A percentile compares a stretch with the other conserved stretches of the same genome.
These are phyloP conservation scores for Chlorella variabilis DNA, from an alignment of 163 green algal genomes.

Conservation along the genomic window DNA sequence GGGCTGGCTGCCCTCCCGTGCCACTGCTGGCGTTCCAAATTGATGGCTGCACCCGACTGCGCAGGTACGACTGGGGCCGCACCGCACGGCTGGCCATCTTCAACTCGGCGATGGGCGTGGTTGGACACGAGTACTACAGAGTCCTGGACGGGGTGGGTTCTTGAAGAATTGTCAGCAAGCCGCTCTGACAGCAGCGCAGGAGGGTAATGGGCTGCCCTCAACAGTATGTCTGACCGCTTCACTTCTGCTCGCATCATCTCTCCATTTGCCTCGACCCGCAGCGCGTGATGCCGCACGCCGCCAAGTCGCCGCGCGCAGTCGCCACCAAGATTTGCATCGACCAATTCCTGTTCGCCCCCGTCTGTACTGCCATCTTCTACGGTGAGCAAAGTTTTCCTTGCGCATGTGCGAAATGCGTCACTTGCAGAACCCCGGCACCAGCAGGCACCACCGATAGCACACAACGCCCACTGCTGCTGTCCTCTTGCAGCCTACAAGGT, in stretches of 20 bases:
- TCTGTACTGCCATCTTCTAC: constrained; percentile 49
- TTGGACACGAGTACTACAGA: constrained; percentile 49
- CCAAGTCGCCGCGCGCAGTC: constrained; percentile 17
- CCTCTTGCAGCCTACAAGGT: constrained; percentile 42
- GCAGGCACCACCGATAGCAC: no score
- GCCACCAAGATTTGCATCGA: constrained; percentile 43
- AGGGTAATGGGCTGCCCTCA: no score
- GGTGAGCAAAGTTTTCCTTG: no score
- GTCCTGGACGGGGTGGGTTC: constrained; percentile 36
- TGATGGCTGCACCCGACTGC: no score
- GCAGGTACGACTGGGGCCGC: constrained; percentile 40
- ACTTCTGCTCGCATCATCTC: neutral
- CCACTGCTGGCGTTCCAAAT: no score
- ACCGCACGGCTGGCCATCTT: constrained; percentile 41
- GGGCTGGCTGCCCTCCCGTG: no score
- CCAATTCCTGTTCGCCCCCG: constrained; percentile 44
- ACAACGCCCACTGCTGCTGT: no score
- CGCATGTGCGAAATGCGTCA: no score
- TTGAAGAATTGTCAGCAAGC: neutral
- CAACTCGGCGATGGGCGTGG: constrained; percentile 30
- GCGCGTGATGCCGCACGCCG: constrained; percentile 23
- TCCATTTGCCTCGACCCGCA: neutral
- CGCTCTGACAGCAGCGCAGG: no score
- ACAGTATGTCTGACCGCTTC: no score
- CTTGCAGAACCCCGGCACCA: no score